Base-by-base conservation (phyloP, 176 grass and related monocot species). In the Pharus latifolius region DNA sequence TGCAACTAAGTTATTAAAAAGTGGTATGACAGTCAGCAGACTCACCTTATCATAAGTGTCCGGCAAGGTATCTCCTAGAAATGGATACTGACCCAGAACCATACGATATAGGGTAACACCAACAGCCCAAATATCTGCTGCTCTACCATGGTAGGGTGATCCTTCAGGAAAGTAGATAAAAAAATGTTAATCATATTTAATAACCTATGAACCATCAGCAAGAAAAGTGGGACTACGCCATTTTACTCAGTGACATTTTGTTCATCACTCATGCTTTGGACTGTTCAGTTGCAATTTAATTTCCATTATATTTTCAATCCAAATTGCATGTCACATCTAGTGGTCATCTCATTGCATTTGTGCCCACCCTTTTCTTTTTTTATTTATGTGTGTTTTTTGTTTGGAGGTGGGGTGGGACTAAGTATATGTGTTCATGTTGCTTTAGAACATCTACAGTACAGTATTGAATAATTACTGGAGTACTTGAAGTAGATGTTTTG, bases 31-130 rank as follows among this genome's bases (percentile, higher is more conserved):
- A 47, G 22, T 45, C 6, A 57, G 40, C 6, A 44, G 31, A 32
- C 23, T 52, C 28, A 93, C 94, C 94, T 92, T 93, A 57, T 98
- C 89, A 23, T 93, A 90, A 60, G 86, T 92, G 65, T 92, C 89
- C 42, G 85, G 81, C 49, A 90, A 74, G 2, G 83, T 79, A 32
- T 98, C 94, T 47, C 94, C 94, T 26, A 98, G 35, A 78, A 98
- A 98, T 74, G 86, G 94, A 83, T 92, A 93, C 8, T 76, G 78
- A 41, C 93, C 82, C 44, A 72, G 81, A 56, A 91, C 60, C 92
- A 96, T 98, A 59, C 86, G 90, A 63, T 98, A 88, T 19, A 93
- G 81, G 54, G 94, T 98, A 54, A 98, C 84, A 31, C 86, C 94
- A 27, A 93, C 86, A 41, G 89, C 89, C 87, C 84, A 98, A 22